phyloP scores from a whole-genome alignment of 208 protist genomes.

The Novymonas esmeraldas region DNA sequence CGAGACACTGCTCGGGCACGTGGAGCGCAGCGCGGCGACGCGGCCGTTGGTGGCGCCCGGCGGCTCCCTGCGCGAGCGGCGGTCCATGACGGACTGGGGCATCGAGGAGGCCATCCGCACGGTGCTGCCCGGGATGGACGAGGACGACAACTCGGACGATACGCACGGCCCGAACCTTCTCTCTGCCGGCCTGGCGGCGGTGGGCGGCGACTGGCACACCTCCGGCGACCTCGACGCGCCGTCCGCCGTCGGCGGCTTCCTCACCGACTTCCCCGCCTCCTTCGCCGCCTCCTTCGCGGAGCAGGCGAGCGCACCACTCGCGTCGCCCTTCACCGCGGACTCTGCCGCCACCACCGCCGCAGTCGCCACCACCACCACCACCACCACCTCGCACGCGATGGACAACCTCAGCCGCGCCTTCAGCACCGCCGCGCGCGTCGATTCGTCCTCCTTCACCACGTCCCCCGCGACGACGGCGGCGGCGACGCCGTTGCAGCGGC shows the following conservation, averaged over 20 bases:
- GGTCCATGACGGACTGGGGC: conserved; percentile 29
- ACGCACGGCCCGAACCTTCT: conserved; percentile 14
- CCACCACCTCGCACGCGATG: conserved; percentile 18
- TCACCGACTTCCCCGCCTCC: conserved; percentile 31
- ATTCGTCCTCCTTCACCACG: conserved; percentile 25
- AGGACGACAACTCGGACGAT: conserved; percentile 34
- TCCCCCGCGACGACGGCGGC: conserved; percentile 20
- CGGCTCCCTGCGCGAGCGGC: conserved; percentile 30
- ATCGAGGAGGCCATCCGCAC: conserved; percentile 35
- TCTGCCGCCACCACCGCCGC: too few relatives aligned
- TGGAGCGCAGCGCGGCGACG: conserved; percentile 25
- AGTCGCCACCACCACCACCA: too few relatives aligned
- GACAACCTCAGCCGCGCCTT: conserved; percentile 33
- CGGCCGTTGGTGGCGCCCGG: neutral
- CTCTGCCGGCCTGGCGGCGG: conserved; percentile 11
- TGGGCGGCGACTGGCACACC: conserved; percentile 34
- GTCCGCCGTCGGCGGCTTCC: conserved; percentile 7
- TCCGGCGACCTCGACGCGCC: conserved; percentile 20
- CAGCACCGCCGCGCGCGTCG: conserved; percentile 30
- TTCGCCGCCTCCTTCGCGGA: conserved; percentile 32
- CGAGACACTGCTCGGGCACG: conserved; percentile 31
- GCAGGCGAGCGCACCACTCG: conserved; percentile 10
- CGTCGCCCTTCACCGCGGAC: conserved; percentile 18
- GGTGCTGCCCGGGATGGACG: conserved; percentile 37
- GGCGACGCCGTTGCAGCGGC: conserved; percentile 25